These are phyloP conservation scores for Nidula microcarpa DNA, from an alignment of 768 basidiomycete genomes.

Conservation along the genomic window DNA sequence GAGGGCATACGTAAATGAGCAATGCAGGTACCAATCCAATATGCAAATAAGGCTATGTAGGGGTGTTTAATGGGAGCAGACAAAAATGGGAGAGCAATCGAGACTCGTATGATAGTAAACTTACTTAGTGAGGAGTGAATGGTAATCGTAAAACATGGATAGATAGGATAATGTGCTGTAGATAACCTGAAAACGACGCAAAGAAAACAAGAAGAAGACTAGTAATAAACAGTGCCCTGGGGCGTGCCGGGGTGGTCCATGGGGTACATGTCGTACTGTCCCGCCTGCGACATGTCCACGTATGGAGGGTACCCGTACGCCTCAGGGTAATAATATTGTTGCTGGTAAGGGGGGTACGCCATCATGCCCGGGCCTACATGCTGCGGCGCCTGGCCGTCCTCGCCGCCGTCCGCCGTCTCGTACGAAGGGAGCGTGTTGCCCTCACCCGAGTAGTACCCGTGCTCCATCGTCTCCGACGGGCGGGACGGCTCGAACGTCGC, in stretches of 20 bases:
- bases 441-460: constrained; percentile 24
- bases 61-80: no score
- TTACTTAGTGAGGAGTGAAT: background rate
- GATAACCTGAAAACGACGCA: constrained; percentile 8
- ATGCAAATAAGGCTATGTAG: constrained; percentile 1
- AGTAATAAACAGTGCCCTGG: constrained; percentile 62
- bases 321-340: constrained; percentile 71
- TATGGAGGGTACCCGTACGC: constrained; percentile 65
- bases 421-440: constrained; percentile 19
- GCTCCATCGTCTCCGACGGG: constrained; percentile 14
- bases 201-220: constrained; percentile 23
- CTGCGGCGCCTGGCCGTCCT: constrained; percentile 15
- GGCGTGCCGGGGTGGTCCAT: constrained; percentile 42
- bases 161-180: constrained; percentile 1
- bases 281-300: constrained; percentile 63
- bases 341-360: constrained; percentile 57
- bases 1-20: background rate
- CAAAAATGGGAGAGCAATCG: background rate
- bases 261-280: constrained; percentile 67
- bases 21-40: constrained; percentile 3
- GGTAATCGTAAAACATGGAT: constrained; percentile 1
- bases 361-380: constrained; percentile 39
- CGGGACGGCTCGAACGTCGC: constrained; percentile 47
- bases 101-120: background rate
- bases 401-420: constrained; percentile 16